These are phyloP conservation scores for Plectosphaerella sp. DNA, from an alignment of 2,329 filamentous ascomycete genomes.

Conservation along the genomic window DNA sequence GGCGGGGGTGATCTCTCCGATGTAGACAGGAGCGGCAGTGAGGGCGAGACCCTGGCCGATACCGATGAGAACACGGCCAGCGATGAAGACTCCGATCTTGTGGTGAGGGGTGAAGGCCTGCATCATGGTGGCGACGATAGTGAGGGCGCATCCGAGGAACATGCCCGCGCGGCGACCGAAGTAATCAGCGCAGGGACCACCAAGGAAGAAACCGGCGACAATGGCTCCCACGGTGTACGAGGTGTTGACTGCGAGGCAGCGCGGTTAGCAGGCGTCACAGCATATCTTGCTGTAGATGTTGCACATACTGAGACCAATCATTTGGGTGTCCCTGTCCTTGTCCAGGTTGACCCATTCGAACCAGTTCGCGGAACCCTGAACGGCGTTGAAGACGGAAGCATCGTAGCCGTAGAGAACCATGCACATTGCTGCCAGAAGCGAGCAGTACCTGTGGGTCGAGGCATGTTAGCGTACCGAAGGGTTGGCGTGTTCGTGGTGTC, in stretches of 20 bases:
- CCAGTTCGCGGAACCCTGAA: slow-evolving; percentile 66
- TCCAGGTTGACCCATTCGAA: slow-evolving; percentile 55
- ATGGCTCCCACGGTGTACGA: slow-evolving; percentile 69
- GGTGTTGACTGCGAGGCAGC: slow-evolving; percentile 49
- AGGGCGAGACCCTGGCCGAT: slow-evolving; percentile 63
- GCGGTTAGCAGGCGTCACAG: background rate
- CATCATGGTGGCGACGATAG: slow-evolving; percentile 65
- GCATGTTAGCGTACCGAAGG: slow-evolving; percentile 1
- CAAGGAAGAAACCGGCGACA: slow-evolving; percentile 64
- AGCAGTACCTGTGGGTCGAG: slow-evolving; percentile 51
- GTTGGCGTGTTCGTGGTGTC: background rate
- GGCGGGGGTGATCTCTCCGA: slow-evolving; percentile 11
- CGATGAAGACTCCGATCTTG: slow-evolving; percentile 63
- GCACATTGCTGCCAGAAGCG: slow-evolving; percentile 65
- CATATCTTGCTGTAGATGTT: background rate
- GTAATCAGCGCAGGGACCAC: slow-evolving; percentile 58
- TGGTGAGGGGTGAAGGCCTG: slow-evolving; percentile 59
- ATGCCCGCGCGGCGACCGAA: slow-evolving; percentile 62
- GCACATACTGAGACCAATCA: slow-evolving; percentile 33
- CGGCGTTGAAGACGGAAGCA: slow-evolving; percentile 69
- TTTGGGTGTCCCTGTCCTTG: slow-evolving; percentile 35
- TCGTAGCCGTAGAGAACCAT: slow-evolving; percentile 76
- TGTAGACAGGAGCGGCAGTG: slow-evolving; percentile 11
- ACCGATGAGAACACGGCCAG: slow-evolving; percentile 64
- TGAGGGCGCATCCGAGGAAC: slow-evolving; percentile 58